phyloP scores from a whole-genome alignment of 257 asterid genomes.

The Solanum medicagineum region DNA sequence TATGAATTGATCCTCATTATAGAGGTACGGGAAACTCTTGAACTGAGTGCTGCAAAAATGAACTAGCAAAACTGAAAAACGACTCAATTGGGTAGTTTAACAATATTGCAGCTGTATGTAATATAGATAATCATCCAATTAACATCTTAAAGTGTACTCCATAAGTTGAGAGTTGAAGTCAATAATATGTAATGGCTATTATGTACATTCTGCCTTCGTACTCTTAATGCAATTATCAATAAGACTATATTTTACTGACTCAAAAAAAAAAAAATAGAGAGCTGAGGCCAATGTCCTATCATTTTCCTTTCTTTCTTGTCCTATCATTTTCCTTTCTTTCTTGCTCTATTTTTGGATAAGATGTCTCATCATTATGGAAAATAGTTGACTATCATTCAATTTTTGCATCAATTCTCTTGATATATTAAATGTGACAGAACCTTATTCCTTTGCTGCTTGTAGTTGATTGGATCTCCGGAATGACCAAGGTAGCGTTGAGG shows the following conservation, averaged over 20 bases:
- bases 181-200: not conserved
- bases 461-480: conserved; percentile 95
- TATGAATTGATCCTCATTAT: conserved; percentile 80
- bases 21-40: conserved; percentile 96
- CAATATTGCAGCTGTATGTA: not conserved
- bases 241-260: not conserved
- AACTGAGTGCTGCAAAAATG: conserved; percentile 66
- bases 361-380: not conserved
- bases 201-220: not conserved
- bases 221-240: not conserved
- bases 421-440: conserved; percentile 13
- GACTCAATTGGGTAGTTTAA: not conserved
- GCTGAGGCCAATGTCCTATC: not conserved
- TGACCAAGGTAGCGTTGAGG: conserved; percentile 84
- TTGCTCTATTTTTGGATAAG: not conserved
- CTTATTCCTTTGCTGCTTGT: conserved; percentile 97
- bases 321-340: not conserved
- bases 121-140: not conserved
- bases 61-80: not conserved
- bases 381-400: not conserved
- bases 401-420: not conserved
- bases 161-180: not conserved
- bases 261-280: not conserved
- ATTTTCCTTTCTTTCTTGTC: not conserved
- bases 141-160: not conserved